phyloP scores from a whole-genome alignment of 495 filamentous ascomycete genomes.

The Hamigera avellanea region DNA sequence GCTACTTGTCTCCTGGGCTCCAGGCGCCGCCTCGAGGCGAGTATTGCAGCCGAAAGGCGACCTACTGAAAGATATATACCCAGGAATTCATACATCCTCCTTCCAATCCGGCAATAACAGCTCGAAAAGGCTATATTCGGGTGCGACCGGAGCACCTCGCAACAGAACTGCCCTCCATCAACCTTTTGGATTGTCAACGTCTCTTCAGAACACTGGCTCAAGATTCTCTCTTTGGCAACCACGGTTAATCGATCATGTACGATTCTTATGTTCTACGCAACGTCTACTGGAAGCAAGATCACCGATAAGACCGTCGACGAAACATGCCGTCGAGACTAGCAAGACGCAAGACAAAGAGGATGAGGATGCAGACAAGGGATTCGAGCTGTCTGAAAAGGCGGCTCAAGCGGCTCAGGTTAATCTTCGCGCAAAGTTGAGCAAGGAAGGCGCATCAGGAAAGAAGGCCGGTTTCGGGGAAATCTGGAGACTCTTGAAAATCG shows the following conservation, averaged over 20 bases:
- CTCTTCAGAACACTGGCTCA: constrained; percentile 8
- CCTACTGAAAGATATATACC: constrained; percentile 10
- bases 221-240: constrained; percentile 7
- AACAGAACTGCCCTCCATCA: constrained; percentile 5
- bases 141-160: constrained; percentile 12
- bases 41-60: constrained; percentile 9
- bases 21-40: constrained; percentile 19
- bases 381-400: constrained; percentile 65
- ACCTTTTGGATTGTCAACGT: constrained; percentile 7
- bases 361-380: constrained; percentile 45
- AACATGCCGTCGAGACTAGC: constrained; percentile 5
- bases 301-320: constrained; percentile 6
- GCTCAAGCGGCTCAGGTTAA: constrained; percentile 83
- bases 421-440: constrained; percentile 72
- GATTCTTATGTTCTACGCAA: constrained; percentile 18
- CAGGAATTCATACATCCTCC: constrained; percentile 3
- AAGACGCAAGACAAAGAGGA: constrained; percentile 19
- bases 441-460: constrained; percentile 56
- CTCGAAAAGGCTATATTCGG: constrained; percentile 14
- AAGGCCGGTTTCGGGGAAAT: constrained; percentile 63
- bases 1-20: constrained; percentile 24
- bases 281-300: constrained; percentile 18
- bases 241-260: constrained; percentile 13
- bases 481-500: constrained; percentile 81
- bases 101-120: constrained; percentile 4